Base-by-base conservation (phyloP, 2,329 filamentous ascomycete species). In the Calycina herbarum region DNA sequence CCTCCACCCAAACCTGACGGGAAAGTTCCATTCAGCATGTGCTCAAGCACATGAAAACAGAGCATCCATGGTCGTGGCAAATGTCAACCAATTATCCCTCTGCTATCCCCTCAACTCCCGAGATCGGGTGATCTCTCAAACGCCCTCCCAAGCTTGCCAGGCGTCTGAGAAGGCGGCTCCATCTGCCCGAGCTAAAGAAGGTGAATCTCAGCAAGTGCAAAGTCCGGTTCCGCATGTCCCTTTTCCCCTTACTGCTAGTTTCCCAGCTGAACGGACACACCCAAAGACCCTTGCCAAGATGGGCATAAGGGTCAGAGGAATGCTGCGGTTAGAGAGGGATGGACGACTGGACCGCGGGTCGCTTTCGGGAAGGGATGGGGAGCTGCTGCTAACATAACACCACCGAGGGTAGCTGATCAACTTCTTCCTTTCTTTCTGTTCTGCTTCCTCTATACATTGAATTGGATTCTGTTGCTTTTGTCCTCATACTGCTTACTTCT, bases 271-370 rank as follows among this genome's bases (percentile, higher is more conserved):
- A 48, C 17, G 42, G 42, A 48, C 42, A 48, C 17, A n/a, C 17
- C n/a, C 2, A 8, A n/a, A 20, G 15, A 24, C 40, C 42, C 42
- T 31, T 61, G 59, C 59, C 59, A 45, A 61, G 42, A 51, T 54
- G 10, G 31, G 57, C 57, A 59, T 20, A 59, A 45, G 13, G 27
- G 27, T n/a, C 6, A 51, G 24, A 48, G 33, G 17, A 35, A 45
- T 59, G 48, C 13, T 48, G 31, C 33, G 45, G 29, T n/a, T 48
- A 33, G 61, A 62, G 56, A 54, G 57, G 35, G 31, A 45, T 40
- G 61, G 31, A 42, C 20, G 17, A 15, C 20, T 64, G 42, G 38
- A 62, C 64, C 59, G 64, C 64, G 59, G 64, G 60, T 57, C 48
- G 48, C 48, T 54, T 35, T 54, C 51, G 48, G 51, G 29, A 61